Conservation (phyloP, 148 eudicot genomes). For the Limonium bicolor region DNA sequence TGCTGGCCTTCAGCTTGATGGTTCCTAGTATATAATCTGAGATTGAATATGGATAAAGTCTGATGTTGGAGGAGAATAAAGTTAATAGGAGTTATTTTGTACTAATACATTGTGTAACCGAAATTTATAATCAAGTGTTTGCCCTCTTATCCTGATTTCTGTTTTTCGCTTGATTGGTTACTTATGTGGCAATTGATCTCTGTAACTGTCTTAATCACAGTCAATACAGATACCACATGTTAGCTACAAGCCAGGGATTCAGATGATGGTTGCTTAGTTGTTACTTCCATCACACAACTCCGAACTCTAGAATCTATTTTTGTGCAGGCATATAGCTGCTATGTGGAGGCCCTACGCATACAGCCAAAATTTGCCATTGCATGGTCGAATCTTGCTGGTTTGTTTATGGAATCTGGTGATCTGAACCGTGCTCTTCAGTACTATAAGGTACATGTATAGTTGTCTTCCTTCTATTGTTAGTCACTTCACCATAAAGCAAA, state of each 20-base stretch:
- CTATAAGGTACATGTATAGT: conserved; percentile 49
- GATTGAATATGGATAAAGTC: too few relatives aligned
- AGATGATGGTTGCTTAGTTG: conserved; percentile 35
- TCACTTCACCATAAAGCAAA: too few relatives aligned
- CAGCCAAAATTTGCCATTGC: conserved; percentile 37
- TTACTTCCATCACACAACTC: conserved; percentile 33
- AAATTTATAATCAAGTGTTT: too few relatives aligned
- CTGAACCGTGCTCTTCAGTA: conserved; percentile 33
- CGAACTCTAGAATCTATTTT: conserved; percentile 37
- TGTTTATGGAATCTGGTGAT: conserved; percentile 35
- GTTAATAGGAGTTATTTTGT: too few relatives aligned
- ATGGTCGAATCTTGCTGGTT: conserved; percentile 43
- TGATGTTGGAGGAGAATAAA: too few relatives aligned
- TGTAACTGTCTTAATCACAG: conserved; percentile 21
- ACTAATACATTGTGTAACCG: too few relatives aligned
- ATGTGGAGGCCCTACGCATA: conserved; percentile 27
- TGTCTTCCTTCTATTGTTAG: conserved; percentile 1
- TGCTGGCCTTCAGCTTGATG: too few relatives aligned
- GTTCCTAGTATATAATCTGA: too few relatives aligned
- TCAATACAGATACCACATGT: conserved; percentile 22
- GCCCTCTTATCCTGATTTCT: too few relatives aligned
- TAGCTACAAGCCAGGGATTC: conserved; percentile 35
- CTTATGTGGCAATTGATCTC: conserved; percentile 24
- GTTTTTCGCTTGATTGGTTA: conserved; percentile 9
- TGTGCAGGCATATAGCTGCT: conserved; percentile 50